Percentiles rank a stretch among this genome's conserved stretches.
phyloP scores from a whole-genome alignment of 768 basidiomycete genomes.

The Podaxis pistillaris region DNA sequence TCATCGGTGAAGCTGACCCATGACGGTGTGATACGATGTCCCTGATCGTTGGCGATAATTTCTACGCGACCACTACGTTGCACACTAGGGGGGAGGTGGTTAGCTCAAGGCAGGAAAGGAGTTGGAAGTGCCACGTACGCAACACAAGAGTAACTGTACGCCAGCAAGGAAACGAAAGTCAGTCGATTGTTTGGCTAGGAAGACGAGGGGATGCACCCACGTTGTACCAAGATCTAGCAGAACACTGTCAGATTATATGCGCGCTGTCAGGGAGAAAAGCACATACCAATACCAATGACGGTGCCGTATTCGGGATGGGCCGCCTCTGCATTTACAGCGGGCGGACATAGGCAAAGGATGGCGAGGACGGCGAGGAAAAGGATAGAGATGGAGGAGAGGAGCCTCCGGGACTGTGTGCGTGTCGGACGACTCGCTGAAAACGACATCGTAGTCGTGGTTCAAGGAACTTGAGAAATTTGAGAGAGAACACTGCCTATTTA shows the following conservation, averaged over 20 bases:
- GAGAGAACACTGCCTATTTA: conserved; percentile 26
- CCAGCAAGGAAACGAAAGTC: conserved; percentile 24
- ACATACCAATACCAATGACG: conserved; percentile 88
- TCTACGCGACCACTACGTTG: conserved; percentile 84
- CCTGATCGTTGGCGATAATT: conserved; percentile 89
- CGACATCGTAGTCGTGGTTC: conserved; percentile 35
- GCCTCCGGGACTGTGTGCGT: conserved; percentile 54
- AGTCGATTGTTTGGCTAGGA: conserved; percentile 3
- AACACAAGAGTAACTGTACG: conserved; percentile 86
- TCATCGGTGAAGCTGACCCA: conserved; percentile 84
- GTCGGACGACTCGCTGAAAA: conserved; percentile 46
- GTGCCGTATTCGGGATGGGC: conserved; percentile 79
- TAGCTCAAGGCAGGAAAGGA: neutral
- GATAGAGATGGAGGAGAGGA: conserved; percentile 60
- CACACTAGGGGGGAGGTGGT: conserved; percentile 46
- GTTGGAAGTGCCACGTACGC: conserved; percentile 53
- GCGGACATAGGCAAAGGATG: conserved; percentile 68
- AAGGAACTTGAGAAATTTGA: conserved; percentile 27
- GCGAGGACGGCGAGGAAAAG: conserved; percentile 64
- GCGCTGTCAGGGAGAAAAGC: neutral
- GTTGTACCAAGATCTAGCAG: conserved; percentile 86
- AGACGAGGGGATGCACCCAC: conserved; percentile 35
- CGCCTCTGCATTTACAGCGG: conserved; percentile 63
- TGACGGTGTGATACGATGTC: conserved; percentile 86
- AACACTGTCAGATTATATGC: conserved; percentile 13